A percentile compares a stretch with the other conserved stretches of the same genome.
Evolutionary conservation across 116 monocot species (phyloP).

Genomic region (Trichopus zeylanicus): DNA sequence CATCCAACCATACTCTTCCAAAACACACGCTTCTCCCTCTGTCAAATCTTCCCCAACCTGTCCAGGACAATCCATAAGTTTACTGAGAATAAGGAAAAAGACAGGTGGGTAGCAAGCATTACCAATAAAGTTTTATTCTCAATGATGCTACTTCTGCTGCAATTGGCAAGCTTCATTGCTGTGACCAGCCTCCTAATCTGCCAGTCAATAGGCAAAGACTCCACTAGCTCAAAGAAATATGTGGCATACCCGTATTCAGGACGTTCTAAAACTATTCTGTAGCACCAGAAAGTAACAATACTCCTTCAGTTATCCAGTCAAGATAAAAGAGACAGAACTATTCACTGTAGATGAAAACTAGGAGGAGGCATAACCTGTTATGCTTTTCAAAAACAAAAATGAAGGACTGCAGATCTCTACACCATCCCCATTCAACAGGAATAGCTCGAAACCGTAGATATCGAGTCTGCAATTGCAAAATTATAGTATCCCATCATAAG

Average conservation of each 20-base stretch:
- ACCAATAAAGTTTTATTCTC: conserved; percentile 85
- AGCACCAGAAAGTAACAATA: conserved; percentile 1
- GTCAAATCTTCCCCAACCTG: conserved; percentile 75
- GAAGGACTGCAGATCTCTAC: conserved; percentile 88
- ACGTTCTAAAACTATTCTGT: conserved; percentile 92
- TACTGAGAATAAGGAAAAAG: conserved; percentile 1
- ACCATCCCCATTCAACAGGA: conserved; percentile 98
- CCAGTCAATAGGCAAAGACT: conserved; percentile 64
- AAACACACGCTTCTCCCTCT: conserved; percentile 64
- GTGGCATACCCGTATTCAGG: conserved; percentile 99
- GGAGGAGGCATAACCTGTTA: conserved; percentile 54
- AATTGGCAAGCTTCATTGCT: conserved; percentile 74
- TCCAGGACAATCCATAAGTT: not conserved
- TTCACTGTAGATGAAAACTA: not conserved
- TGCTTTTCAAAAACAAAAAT: conserved; percentile 87
- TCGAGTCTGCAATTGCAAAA: conserved; percentile 32
- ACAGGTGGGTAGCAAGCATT: conserved; percentile 7
- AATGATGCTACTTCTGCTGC: conserved; percentile 56
- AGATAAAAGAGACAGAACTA: not conserved
- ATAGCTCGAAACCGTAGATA: conserved; percentile 56
- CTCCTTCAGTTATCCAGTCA: not conserved
- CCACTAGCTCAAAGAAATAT: conserved; percentile 92
- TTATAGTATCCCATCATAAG: conserved; percentile 4
- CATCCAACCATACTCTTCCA: conserved; percentile 80
- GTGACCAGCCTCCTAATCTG: conserved; percentile 72